Percentiles rank a stretch among this genome's conserved stretches.
Conservation (phyloP, 768 basidiomycete species). For the Mycena epipterygia region DNA sequence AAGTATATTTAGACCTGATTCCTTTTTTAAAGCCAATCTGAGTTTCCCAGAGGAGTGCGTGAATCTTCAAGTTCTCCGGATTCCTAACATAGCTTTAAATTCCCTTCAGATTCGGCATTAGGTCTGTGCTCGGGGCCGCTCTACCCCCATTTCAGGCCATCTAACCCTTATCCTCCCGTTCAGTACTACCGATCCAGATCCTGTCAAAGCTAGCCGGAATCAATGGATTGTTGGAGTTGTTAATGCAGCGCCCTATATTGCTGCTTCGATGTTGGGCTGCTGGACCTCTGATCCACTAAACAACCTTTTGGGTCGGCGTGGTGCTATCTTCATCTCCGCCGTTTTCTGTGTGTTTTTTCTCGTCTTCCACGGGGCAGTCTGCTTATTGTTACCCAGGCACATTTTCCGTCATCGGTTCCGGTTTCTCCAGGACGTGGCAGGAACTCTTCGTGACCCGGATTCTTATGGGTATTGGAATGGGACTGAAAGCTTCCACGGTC, state of each 20-base stretch:
- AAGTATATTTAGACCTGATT: too few species aligned
- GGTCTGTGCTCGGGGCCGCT: background rate
- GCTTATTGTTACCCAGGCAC: too few species aligned
- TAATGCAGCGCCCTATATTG: conserved; percentile 56
- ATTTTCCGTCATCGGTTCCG: conserved; percentile 45
- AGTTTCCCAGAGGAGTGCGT: conserved; percentile 6
- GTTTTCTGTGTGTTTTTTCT: too few species aligned
- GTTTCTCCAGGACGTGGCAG: conserved; percentile 49
- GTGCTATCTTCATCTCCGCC: conserved; percentile 62
- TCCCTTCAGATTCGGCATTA: too few species aligned
- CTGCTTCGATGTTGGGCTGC: conserved; percentile 45
- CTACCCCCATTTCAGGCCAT: too few species aligned
- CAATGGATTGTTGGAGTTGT: conserved; percentile 71
- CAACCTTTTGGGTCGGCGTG: conserved; percentile 56
- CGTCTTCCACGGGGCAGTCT: too few species aligned
- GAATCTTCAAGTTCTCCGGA: conserved; percentile 44
- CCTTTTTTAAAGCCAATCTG: conserved; percentile 61
- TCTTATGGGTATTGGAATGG: conserved; percentile 47
- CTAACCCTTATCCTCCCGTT: conserved; percentile 53
- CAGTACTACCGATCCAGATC: conserved; percentile 12
- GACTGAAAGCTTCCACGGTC: conserved; percentile 74
- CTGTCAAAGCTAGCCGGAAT: conserved; percentile 60
- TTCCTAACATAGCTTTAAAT: conserved; percentile 57
- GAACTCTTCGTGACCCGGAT: conserved; percentile 47
- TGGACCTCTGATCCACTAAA: conserved; percentile 78